phyloP scores from a whole-genome alignment of 306 rosid genomes.

The Prunus mira region DNA sequence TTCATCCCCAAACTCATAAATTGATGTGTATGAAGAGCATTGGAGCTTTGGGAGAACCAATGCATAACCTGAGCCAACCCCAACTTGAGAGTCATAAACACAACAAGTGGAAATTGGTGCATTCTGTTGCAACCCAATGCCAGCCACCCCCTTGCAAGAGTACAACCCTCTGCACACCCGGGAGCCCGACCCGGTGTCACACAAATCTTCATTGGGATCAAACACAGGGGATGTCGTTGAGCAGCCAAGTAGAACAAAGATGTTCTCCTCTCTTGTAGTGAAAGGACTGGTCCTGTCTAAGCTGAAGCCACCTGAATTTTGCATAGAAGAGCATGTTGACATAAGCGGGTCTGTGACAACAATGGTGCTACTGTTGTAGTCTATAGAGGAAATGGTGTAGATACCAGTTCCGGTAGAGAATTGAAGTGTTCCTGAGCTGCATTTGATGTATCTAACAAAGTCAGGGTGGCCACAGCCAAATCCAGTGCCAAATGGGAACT shows the following conservation, averaged over 20 bases:
- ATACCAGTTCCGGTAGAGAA: conserved; percentile 39
- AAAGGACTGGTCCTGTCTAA: conserved; percentile 42
- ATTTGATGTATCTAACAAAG: conserved; percentile 43
- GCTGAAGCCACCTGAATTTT: conserved; percentile 50
- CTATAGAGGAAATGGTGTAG: conserved; percentile 48
- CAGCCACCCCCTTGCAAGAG: conserved; percentile 50
- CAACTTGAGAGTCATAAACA: conserved; percentile 42
- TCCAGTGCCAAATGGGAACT: conserved; percentile 50
- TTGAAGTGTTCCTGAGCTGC: conserved; percentile 36
- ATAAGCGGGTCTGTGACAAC: conserved; percentile 41
- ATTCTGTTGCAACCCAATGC: conserved; percentile 40
- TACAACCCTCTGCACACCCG: conserved; percentile 49
- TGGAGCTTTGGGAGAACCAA: conserved; percentile 56
- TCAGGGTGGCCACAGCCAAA: conserved; percentile 64
- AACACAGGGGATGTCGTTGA: conserved; percentile 54
- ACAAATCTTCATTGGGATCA: conserved; percentile 38
- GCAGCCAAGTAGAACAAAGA: conserved; percentile 52
- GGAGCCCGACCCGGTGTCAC: conserved; percentile 48
- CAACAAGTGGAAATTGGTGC: conserved; percentile 49
- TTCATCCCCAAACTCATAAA: conserved; percentile 52
- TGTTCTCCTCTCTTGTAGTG: conserved; percentile 34
- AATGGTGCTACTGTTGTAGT: conserved; percentile 40
- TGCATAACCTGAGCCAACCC: conserved; percentile 33
- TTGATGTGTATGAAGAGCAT: conserved; percentile 45
- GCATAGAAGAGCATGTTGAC: conserved; percentile 54